phyloP scores from a whole-genome alignment of 768 basidiomycete genomes.

The Tricholoma matsutake region DNA sequence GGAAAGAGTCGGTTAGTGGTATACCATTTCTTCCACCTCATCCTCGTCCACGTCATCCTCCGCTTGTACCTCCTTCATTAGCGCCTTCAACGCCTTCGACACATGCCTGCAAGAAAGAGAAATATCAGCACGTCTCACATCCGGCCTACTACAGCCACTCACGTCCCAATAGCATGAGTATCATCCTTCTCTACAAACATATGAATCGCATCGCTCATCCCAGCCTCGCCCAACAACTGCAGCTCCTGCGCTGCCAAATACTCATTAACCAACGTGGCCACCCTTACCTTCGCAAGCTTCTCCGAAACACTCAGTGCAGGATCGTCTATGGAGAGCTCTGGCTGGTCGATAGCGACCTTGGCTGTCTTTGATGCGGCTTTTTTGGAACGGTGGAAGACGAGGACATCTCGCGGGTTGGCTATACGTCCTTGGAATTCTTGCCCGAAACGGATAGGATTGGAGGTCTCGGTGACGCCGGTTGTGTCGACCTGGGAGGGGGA shows the following conservation, averaged over 20 bases:
- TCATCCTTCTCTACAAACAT: conserved; percentile 98
- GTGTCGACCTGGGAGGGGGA: conserved; percentile 69
- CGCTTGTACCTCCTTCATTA: conserved; percentile 69
- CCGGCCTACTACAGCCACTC: conserved; percentile 25
- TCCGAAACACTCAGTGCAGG: conserved; percentile 62
- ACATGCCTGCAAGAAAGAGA: conserved; percentile 54
- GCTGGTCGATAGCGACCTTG: conserved; percentile 72
- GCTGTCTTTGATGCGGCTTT: conserved; percentile 45
- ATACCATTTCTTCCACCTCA: conserved; percentile 69
- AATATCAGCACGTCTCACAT: conserved; percentile 5
- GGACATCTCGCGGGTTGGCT: conserved; percentile 92
- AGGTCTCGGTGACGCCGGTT: conserved; percentile 85
- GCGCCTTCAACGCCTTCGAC: conserved; percentile 46
- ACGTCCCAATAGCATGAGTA: conserved; percentile 87
- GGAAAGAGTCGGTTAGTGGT: conserved; percentile 11
- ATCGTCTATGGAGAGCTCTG: conserved; percentile 81
- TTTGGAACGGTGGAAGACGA: conserved; percentile 86
- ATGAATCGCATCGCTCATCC: conserved; percentile 93
- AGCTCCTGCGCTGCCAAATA: conserved; percentile 91
- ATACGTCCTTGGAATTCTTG: conserved; percentile 89
- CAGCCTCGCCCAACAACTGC: conserved; percentile 84
- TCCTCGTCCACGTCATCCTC: conserved; percentile 68
- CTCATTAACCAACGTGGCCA: conserved; percentile 87
- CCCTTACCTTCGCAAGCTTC: conserved; percentile 77
- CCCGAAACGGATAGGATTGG: conserved; percentile 95